Evolutionary conservation across 106 monocot species (phyloP).

Genomic region (Cymbidium sinense): DNA sequence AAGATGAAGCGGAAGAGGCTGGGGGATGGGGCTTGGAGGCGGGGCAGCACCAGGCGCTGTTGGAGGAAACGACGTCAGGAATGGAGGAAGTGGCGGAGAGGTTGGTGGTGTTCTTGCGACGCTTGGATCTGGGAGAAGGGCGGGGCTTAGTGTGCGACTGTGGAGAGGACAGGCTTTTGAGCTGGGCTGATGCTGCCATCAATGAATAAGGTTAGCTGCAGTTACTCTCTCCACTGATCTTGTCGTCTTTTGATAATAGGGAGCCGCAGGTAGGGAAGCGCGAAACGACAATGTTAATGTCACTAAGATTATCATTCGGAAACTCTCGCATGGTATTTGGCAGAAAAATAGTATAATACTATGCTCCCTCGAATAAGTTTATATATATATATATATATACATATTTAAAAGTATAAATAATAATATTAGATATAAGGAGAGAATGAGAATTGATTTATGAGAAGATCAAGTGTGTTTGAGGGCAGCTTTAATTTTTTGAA

Average conservation of each 20-base stretch:
- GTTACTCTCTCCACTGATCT: not conserved
- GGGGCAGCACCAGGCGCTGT: slow-evolving; percentile 33
- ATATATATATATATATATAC: too few species aligned
- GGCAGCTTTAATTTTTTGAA: too few species aligned
- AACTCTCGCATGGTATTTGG: too few species aligned
- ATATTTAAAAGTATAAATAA: too few species aligned
- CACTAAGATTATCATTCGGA: too few species aligned
- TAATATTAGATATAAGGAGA: too few species aligned
- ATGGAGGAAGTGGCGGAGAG: slow-evolving; percentile 11
- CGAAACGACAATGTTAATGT: not conserved
- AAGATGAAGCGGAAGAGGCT: not conserved
- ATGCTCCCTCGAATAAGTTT: too few species aligned
- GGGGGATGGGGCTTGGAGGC: not conserved
- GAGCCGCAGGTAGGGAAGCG: too few species aligned
- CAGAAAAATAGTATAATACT: too few species aligned
- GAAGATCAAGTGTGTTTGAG: too few species aligned
- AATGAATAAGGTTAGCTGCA: not conserved
- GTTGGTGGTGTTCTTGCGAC: slow-evolving; percentile 22
- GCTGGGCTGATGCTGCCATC: slow-evolving; percentile 34
- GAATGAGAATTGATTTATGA: too few species aligned
- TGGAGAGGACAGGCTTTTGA: slow-evolving; percentile 22
- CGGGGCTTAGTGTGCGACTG: not conserved
- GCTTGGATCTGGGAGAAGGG: slow-evolving; percentile 17
- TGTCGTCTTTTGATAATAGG: slow-evolving; percentile 7
- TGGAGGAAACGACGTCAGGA: slow-evolving; percentile 16